Evolutionary conservation across 352 stramenopile genomes (phyloP).

Genomic region (Globisporangium megalacanthum): DNA sequence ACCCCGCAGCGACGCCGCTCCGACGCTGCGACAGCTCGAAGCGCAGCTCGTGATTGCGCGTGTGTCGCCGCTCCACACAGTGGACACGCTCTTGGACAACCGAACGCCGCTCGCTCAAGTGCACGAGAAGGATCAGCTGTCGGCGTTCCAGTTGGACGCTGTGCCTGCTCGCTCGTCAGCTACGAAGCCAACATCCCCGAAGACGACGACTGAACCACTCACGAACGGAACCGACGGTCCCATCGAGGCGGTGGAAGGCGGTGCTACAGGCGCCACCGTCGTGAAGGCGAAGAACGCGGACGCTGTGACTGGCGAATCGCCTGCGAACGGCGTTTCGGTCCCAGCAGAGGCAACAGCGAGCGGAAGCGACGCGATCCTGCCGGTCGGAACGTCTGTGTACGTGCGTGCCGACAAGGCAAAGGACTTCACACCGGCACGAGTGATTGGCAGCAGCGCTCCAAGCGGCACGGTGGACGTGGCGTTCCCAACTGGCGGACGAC

Average conservation of each 20-base stretch:
- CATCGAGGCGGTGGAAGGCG: neutral
- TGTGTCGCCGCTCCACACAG: conserved; percentile 49
- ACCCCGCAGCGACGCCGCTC: conserved; percentile 14
- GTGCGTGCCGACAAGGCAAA: conserved; percentile 63
- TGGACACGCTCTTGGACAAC: conserved; percentile 62
- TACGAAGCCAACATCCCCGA: neutral
- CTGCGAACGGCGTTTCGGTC: conserved; percentile 60
- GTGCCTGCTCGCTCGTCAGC: neutral
- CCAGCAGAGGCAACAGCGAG: conserved; percentile 14
- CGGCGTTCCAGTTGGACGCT: conserved; percentile 81
- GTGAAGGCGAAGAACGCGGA: conserved; percentile 46
- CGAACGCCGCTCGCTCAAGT: conserved; percentile 61
- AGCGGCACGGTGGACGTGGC: conserved; percentile 63
- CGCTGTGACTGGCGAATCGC: conserved; percentile 62
- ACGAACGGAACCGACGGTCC: neutral
- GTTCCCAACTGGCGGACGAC: conserved; percentile 48
- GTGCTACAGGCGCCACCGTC: neutral
- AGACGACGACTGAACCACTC: neutral
- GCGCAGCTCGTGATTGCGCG: conserved; percentile 47
- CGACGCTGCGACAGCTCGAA: conserved; percentile 38
- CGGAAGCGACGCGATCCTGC: conserved; percentile 34
- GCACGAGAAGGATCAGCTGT: conserved; percentile 69
- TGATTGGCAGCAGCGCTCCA: conserved; percentile 56
- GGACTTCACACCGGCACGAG: conserved; percentile 46
- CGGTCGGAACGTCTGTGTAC: conserved; percentile 52